These are phyloP conservation scores for Aegilops bicornis DNA, from an alignment of 176 grass and related monocot species.

Conservation along the genomic window DNA sequence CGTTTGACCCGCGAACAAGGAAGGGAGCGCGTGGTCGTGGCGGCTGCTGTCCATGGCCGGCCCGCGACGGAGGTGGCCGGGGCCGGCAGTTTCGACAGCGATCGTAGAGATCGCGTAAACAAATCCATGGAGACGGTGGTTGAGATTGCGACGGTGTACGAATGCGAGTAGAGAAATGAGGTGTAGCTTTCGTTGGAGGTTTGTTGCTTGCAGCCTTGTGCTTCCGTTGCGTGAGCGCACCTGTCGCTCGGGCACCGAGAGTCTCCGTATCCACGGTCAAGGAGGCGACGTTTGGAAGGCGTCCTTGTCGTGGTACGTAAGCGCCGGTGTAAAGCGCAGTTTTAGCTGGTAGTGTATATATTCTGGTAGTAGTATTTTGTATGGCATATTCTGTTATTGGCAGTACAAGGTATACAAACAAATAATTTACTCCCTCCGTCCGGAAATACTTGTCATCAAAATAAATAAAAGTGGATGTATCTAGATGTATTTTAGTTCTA, in stretches of 20 bases:
- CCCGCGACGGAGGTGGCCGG: conserved; percentile 36
- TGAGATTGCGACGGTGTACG: background rate
- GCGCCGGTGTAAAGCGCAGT: background rate
- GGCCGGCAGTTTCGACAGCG: conserved; percentile 36
- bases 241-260: background rate
- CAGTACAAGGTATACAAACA: background rate
- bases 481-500: too few relatives aligned
- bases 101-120: background rate
- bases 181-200: background rate
- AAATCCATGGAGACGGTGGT: background rate
- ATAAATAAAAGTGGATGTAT: too few relatives aligned
- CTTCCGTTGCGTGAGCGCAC: background rate
- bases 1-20: conserved; percentile 4
- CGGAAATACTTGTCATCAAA: too few relatives aligned
- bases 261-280: background rate
- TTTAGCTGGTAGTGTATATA: background rate
- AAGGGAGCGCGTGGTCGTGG: background rate
- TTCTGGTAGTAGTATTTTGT: background rate
- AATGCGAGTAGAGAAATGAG: background rate
- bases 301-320: background rate
- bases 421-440: too few relatives aligned
- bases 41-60: conserved; percentile 33
- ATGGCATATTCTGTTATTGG: background rate
- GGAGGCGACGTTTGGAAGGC: background rate
- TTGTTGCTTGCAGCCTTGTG: background rate